Evolutionary conservation across 2,329 filamentous ascomycete species (phyloP).

Genomic region (Neoarthrinium moseri): DNA sequence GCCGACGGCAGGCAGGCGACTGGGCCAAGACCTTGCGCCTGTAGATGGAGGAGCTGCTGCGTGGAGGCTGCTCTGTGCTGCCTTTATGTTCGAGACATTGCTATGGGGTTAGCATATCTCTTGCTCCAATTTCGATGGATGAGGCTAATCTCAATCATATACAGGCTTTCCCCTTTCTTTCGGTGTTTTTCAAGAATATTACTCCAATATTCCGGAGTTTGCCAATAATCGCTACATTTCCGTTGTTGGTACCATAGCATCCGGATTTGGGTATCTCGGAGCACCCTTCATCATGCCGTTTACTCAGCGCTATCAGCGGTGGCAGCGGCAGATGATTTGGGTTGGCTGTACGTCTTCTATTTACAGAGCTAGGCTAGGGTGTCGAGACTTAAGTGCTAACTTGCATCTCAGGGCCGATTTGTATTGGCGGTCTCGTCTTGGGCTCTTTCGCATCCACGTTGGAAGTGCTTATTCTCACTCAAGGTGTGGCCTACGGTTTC

Average conservation of each 20-base stretch:
- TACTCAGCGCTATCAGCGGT: conserved; percentile 29
- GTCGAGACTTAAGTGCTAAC: too few species aligned
- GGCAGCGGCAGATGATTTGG: conserved; percentile 33
- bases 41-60: conserved; percentile 21
- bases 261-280: conserved; percentile 30
- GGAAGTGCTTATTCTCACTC: conserved; percentile 34
- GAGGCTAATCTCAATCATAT: background rate
- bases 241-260: conserved; percentile 25
- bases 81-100: conserved; percentile 25
- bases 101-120: conserved; percentile 19
- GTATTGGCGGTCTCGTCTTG: conserved; percentile 31
- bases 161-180: conserved; percentile 28
- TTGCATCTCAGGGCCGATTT: conserved; percentile 30
- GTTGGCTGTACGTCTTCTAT: conserved; percentile 30
- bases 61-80: conserved; percentile 22
- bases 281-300: conserved; percentile 31
- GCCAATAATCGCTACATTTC: conserved; percentile 21
- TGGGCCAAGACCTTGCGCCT: conserved; percentile 16
- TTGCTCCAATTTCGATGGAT: background rate
- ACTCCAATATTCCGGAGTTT: conserved; percentile 26
- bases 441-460: conserved; percentile 33
- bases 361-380: too few species aligned
- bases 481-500: conserved; percentile 37
- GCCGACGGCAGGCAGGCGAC: background rate
- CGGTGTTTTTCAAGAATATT: conserved; percentile 30